Percentiles rank a stretch among this genome's conserved stretches.
phyloP scores from a whole-genome alignment of 2,329 filamentous ascomycete genomes.

The Diplodia intermedia region DNA sequence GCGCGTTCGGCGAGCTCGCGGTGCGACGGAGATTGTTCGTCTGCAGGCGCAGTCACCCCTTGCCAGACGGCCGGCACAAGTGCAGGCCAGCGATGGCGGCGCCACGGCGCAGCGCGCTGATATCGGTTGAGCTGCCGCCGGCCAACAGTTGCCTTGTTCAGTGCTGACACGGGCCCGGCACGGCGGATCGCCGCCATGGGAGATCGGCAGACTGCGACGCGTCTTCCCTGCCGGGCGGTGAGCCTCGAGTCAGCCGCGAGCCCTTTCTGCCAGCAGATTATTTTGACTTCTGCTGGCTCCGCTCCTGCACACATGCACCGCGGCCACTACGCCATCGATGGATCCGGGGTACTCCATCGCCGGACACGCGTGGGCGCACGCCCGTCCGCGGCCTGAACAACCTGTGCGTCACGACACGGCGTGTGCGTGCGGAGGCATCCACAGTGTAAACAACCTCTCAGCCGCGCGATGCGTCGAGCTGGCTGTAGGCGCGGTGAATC shows the following conservation, averaged over 20 bases:
- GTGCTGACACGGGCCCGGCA: constrained; percentile 11
- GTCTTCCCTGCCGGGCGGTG: constrained; percentile 26
- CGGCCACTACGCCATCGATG: constrained; percentile 7
- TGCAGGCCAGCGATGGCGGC: constrained; percentile 18
- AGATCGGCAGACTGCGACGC: constrained; percentile 25
- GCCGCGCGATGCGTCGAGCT: constrained; percentile 17
- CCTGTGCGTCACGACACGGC: constrained; percentile 5
- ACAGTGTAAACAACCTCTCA: background rate
- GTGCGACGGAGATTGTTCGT: constrained; percentile 17
- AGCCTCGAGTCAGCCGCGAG: constrained; percentile 9
- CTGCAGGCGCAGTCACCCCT: constrained; percentile 3
- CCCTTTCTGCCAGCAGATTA: constrained; percentile 30
- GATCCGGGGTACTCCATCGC: constrained; percentile 22
- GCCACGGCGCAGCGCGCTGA: constrained; percentile 8
- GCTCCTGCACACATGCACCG: constrained; percentile 9
- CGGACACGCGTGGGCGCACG: constrained; percentile 19
- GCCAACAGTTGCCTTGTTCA: constrained; percentile 27
- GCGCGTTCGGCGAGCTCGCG: constrained; percentile 12
- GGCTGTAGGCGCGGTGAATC: constrained; percentile 18
- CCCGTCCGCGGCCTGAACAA: constrained; percentile 3
- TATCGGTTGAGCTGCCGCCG: constrained; percentile 26
- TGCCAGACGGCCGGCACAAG: background rate
- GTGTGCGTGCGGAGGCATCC: constrained; percentile 10
- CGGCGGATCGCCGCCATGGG: constrained; percentile 27
- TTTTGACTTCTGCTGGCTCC: constrained; percentile 29